These are phyloP conservation scores for Phytopythium boreale DNA, from an alignment of 352 stramenopile species.

Conservation along the genomic window DNA sequence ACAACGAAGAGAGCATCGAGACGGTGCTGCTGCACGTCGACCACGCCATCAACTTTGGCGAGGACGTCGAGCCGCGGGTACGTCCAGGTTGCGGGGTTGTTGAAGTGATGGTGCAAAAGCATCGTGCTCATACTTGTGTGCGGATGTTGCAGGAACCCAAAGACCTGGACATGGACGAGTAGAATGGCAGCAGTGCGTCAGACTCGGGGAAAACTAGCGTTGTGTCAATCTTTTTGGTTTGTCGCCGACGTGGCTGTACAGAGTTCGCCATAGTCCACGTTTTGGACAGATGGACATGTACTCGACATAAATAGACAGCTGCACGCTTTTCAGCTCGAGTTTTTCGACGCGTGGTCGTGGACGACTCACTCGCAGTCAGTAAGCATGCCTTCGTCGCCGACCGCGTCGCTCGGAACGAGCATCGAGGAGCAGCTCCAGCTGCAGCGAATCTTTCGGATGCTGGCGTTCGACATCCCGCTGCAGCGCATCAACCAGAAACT, in stretches of 20 bases:
- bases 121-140: conserved; percentile 6
- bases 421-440: conserved; percentile 82
- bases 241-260: too few species aligned
- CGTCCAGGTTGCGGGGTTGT: not conserved
- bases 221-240: not conserved
- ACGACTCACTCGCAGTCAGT: not conserved
- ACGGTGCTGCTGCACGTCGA: conserved; percentile 95
- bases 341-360: not conserved
- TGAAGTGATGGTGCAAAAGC: not conserved
- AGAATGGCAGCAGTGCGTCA: conserved; percentile 1
- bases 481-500: conserved; percentile 61
- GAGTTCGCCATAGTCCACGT: not conserved
- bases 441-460: conserved; percentile 59
- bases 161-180: conserved; percentile 47
- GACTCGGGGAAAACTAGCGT: not conserved
- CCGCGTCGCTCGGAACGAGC: conserved; percentile 22
- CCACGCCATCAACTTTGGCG: conserved; percentile 96
- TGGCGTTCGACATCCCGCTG: conserved; percentile 64
- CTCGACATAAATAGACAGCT: conserved; percentile 2
- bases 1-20: conserved; percentile 95
- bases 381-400: not conserved
- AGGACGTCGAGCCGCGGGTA: conserved; percentile 92
- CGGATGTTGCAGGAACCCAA: conserved; percentile 56
- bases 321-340: not conserved
- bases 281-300: not conserved